phyloP scores from a whole-genome alignment of 2,329 filamentous ascomycete species.

The Penicillium polonicum region DNA sequence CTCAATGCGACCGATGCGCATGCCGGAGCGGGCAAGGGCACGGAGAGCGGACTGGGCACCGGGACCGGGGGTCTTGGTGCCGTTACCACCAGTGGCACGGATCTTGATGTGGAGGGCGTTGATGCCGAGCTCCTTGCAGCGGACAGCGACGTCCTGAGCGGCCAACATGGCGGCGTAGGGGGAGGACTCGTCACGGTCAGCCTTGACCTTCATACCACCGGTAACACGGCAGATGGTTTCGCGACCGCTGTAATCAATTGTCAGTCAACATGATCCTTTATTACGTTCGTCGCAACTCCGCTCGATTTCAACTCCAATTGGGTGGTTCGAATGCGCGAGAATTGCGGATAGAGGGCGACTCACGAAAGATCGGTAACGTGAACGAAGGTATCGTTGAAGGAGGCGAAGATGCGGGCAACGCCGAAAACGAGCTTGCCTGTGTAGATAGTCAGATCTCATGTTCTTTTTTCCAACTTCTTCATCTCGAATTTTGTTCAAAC shows the following conservation, averaged over 20 bases:
- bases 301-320: conserved; percentile 8
- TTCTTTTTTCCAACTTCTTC: not conserved
- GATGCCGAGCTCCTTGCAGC: conserved; percentile 82
- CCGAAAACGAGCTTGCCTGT: conserved; percentile 95
- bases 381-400: conserved; percentile 91
- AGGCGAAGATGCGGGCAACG: conserved; percentile 97
- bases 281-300: not conserved
- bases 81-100: conserved; percentile 98
- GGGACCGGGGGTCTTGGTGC: conserved; percentile 99
- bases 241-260: conserved; percentile 72
- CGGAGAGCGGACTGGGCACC: conserved; percentile 99
- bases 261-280: conserved; percentile 57
- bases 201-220: conserved; percentile 99
- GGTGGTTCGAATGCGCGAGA: not conserved
- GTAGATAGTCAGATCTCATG: not conserved
- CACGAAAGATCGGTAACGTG: conserved; percentile 99
- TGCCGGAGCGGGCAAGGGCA: conserved; percentile 96
- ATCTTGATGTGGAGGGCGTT: conserved; percentile 99
- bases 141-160: conserved; percentile 93
- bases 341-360: conserved; percentile 34
- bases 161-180: conserved; percentile 99
- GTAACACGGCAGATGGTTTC: conserved; percentile 99
- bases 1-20: conserved; percentile 99
- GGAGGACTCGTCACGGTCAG: conserved; percentile 99
- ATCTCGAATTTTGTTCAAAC: conserved; percentile 31